These are phyloP conservation scores for Staphylotrichum longicolle DNA, from an alignment of 495 filamentous ascomycete species.

Conservation along the genomic window DNA sequence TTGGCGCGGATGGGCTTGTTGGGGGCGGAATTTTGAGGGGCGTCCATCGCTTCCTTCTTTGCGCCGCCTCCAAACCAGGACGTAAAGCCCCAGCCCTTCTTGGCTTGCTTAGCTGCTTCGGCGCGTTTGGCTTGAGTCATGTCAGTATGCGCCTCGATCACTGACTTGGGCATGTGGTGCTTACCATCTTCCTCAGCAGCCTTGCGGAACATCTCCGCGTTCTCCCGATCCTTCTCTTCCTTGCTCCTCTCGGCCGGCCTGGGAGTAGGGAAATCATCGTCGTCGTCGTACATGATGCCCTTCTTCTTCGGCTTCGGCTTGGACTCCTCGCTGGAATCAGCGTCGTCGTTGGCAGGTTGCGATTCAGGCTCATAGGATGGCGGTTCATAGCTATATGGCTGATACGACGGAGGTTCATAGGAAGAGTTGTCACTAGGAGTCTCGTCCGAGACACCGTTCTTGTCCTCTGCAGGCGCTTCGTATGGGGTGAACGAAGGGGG, in stretches of 20 bases:
- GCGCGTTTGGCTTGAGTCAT: constrained; percentile 41
- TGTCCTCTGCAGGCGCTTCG: constrained; percentile 35
- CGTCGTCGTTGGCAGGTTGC: constrained; percentile 40
- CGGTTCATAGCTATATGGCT: constrained; percentile 53
- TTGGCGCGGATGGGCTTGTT: constrained; percentile 86
- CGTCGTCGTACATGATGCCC: constrained; percentile 76
- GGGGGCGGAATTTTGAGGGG: constrained; percentile 30
- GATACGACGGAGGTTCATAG: constrained; percentile 53
- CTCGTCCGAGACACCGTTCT: constrained; percentile 20
- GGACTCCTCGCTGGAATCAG: constrained; percentile 37
- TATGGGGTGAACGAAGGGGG: constrained; percentile 39
- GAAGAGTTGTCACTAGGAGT: constrained; percentile 28
- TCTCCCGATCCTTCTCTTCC: constrained; percentile 57
- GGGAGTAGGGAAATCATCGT: constrained; percentile 54
- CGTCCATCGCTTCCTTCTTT: constrained; percentile 59
- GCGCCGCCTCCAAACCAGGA: constrained; percentile 70
- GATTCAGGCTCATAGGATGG: constrained; percentile 54
- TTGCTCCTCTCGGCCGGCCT: constrained; percentile 49
- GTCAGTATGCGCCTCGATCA: constrained; percentile 21
- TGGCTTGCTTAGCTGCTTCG: constrained; percentile 43
- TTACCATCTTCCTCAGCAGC: constrained; percentile 83
- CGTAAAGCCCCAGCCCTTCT: constrained; percentile 79
- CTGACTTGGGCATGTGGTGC: constrained; percentile 15
- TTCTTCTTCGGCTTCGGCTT: constrained; percentile 66
- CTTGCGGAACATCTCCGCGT: constrained; percentile 75